A percentile compares a stretch with the other conserved stretches of the same genome.
Conservation (phyloP, 1,284 basidiomycete species). For the Rhizoctonia solani region DNA sequence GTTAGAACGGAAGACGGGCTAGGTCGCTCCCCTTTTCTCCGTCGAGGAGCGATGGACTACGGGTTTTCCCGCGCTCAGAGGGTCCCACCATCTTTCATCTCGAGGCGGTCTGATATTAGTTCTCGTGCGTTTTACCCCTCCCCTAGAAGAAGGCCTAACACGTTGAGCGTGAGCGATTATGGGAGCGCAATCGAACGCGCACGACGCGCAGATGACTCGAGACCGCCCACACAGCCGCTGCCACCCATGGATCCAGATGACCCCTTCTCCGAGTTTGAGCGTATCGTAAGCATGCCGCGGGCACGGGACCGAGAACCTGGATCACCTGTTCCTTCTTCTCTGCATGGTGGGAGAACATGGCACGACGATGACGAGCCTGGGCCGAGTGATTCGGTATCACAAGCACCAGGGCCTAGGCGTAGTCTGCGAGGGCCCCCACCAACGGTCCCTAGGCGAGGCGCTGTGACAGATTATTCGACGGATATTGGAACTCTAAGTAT, state of each 20-base stretch:
- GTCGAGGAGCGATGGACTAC: conserved; percentile 30
- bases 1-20: conserved; percentile 18
- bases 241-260: conserved; percentile 11
- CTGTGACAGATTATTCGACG: conserved; percentile 19
- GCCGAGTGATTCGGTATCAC: conserved; percentile 24
- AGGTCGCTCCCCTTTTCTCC: conserved; percentile 18
- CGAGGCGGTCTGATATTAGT: conserved; percentile 18
- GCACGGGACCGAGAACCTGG: conserved; percentile 9
- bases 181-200: conserved; percentile 31
- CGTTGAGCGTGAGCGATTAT: conserved; percentile 20
- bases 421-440: conserved; percentile 1
- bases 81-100: conserved; percentile 5
- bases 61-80: conserved; percentile 24
- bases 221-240: conserved; percentile 6
- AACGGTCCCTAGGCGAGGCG: conserved; percentile 6
- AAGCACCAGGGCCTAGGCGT: conserved; percentile 21
- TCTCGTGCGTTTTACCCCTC: conserved; percentile 24
- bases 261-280: conserved; percentile 30
- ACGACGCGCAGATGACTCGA: conserved; percentile 19
- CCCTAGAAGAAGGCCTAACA: conserved; percentile 1
- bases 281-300: conserved; percentile 14
- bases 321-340: conserved; percentile 21
- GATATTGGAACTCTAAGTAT: conserved; percentile 29
- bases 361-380: conserved; percentile 24
- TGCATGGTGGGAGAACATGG: conserved; percentile 1